These are phyloP conservation scores for Penstemon davidsonii DNA, from an alignment of 257 asterid species.

Conservation along the genomic window DNA sequence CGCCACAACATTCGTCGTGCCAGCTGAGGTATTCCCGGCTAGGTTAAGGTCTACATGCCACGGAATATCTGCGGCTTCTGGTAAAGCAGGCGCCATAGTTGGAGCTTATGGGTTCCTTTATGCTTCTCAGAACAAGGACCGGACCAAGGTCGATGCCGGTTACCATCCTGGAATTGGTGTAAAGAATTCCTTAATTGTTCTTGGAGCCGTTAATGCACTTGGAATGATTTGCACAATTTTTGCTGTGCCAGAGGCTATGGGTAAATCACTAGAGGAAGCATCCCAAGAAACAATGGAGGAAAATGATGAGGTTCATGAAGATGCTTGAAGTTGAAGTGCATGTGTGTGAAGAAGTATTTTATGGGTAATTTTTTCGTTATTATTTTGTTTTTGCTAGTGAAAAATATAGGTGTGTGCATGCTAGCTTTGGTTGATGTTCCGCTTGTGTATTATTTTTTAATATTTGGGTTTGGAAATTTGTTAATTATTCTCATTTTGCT, in stretches of 20 bases:
- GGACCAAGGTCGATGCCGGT: slow-evolving; percentile 34
- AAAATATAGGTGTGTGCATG: too few relatives aligned
- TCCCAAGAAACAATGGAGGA: slow-evolving; percentile 34
- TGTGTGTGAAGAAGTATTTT: too few relatives aligned
- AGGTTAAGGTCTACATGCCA: slow-evolving; percentile 50
- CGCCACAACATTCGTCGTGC: slow-evolving; percentile 49
- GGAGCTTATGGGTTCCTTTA: slow-evolving; percentile 51
- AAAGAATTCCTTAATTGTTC: slow-evolving; percentile 37
- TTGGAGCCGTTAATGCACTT: slow-evolving; percentile 32
- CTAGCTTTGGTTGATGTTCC: too few relatives aligned
- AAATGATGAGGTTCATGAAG: neutral
- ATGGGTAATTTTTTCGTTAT: too few relatives aligned
- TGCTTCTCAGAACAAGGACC: slow-evolving; percentile 35
- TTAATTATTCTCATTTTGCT: too few relatives aligned
- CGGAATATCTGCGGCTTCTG: slow-evolving; percentile 51
- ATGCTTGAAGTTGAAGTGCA: too few relatives aligned
- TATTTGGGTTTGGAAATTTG: too few relatives aligned
- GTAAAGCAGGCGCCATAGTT: slow-evolving; percentile 47
- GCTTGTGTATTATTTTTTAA: too few relatives aligned
- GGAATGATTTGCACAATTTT: slow-evolving; percentile 37
- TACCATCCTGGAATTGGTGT: slow-evolving; percentile 48
- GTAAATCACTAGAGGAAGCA: slow-evolving; percentile 46
- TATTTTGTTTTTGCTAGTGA: too few relatives aligned
- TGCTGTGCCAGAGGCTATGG: slow-evolving; percentile 48
- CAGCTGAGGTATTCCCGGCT: slow-evolving; percentile 50